Evolutionary conservation across 768 basidiomycete species (phyloP), one percentile per base, ranked within the genome.

Genomic region (Fibroporia radiculosa): DNA sequence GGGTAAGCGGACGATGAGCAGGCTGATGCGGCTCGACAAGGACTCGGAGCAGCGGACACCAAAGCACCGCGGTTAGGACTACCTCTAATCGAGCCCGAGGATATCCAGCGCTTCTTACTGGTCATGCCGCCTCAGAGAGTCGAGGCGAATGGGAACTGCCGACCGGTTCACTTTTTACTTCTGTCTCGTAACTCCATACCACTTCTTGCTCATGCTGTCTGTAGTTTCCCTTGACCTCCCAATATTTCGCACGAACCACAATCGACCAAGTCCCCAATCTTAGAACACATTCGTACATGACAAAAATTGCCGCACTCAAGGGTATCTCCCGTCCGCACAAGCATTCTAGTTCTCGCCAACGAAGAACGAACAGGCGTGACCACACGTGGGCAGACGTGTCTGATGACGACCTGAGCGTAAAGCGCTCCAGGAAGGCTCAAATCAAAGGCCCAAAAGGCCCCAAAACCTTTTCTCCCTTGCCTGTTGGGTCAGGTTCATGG

Each of bases 331-430:
- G 35, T 19, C 18, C 6, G 24, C 31, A 26, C 29, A 40, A 29
- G 22, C 46, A 42, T 37, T 34, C 42, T 19, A 42, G 41, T 12
- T 29, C 42, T 7, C 42, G 44, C 2, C 42, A 42, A 28, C 51
- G 47, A 34, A 50, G 37, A 35, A 2, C 38, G 1, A 40, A 45
- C 7, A 63, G 58, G 44, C 52, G 55, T 27, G 50, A 48, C 20
- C 50, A 53, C 27, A 50, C 55, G 3, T 61, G 56, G 46, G 50
- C 61, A 44, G 55, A 58, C 22, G 53, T 50, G 16, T 60, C 58
- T 4, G 63, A 63, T 35, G 59, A 62, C 20, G 63, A 63, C 25
- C 43, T 58, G 18, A 47, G 52, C 20, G 48, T 50, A 10, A 50
- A 49, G 27, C 26, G 36, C 12, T 25, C 43, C 12, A 45, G 40